These are phyloP conservation scores for Agaricus bisporus DNA, from an alignment of 768 basidiomycete genomes.

Conservation along the genomic window DNA sequence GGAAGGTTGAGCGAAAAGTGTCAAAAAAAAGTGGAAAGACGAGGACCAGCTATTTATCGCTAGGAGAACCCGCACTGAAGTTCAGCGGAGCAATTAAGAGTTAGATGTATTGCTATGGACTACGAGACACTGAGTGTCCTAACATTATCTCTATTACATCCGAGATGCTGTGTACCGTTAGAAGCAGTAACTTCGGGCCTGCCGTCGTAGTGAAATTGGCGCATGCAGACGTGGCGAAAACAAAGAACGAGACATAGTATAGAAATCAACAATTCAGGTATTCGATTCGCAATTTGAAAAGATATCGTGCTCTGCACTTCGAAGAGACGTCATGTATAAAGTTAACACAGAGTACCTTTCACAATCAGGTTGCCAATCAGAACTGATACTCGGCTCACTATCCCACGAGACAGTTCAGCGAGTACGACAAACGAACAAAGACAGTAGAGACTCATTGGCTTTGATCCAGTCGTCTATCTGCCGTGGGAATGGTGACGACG, in stretches of 20 bases:
- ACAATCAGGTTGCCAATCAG: too few relatives aligned
- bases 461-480: not conserved
- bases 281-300: too few relatives aligned
- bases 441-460: not conserved
- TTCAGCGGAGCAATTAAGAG: constrained; percentile 27
- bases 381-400: too few relatives aligned
- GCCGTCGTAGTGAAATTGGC: too few relatives aligned
- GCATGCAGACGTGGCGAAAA: too few relatives aligned
- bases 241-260: too few relatives aligned
- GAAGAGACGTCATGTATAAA: too few relatives aligned
- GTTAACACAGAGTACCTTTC: too few relatives aligned
- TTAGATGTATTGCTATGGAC: not conserved
- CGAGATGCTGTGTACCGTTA: not conserved
- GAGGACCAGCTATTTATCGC: constrained; percentile 49
- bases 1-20: constrained; percentile 2
- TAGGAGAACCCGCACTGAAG: constrained; percentile 9
- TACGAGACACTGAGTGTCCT: not conserved
- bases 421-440: not conserved
- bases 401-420: too few relatives aligned
- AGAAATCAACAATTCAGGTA: too few relatives aligned
- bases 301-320: too few relatives aligned
- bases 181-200: too few relatives aligned
- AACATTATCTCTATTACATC: not conserved
- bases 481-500: constrained; percentile 15
- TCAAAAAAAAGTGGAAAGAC: constrained; percentile 18